Percentiles rank a stretch among this genome's conserved stretches.
Conservation (phyloP, 768 basidiomycete species). For the Termitomyces sp. region DNA sequence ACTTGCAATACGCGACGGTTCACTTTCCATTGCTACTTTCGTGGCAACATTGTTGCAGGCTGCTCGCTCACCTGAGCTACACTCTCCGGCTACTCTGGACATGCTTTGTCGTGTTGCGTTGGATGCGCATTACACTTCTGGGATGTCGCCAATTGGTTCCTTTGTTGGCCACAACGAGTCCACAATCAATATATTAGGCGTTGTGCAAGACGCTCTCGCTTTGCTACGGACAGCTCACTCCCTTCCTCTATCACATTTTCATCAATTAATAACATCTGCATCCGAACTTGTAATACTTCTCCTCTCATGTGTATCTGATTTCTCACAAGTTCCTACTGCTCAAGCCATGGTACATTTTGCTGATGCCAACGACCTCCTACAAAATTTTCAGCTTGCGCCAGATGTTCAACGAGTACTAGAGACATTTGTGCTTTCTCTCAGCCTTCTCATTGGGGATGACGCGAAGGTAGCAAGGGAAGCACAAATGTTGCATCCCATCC, state of each 20-base stretch:
- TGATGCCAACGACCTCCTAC: slow-evolving; percentile 51
- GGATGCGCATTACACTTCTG: slow-evolving; percentile 57
- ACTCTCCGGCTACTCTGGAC: slow-evolving; percentile 61
- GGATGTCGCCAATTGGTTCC: slow-evolving; percentile 47
- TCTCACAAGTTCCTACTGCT: slow-evolving; percentile 55
- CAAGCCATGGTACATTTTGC: slow-evolving; percentile 48
- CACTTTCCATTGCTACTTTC: slow-evolving; percentile 55
- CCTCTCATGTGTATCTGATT: slow-evolving; percentile 53
- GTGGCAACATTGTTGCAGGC: slow-evolving; percentile 64
- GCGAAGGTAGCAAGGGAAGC: slow-evolving; percentile 65
- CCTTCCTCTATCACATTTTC: slow-evolving; percentile 50
- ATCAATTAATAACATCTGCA: slow-evolving; percentile 52
- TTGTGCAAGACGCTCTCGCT: slow-evolving; percentile 55
- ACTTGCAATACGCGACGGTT: slow-evolving; percentile 47
- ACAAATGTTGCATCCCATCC: slow-evolving; percentile 63
- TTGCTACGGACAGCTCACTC: slow-evolving; percentile 54
- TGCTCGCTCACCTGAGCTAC: slow-evolving; percentile 58
- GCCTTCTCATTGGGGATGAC: slow-evolving; percentile 62
- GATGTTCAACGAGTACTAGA: slow-evolving; percentile 56
- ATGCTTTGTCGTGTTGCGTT: slow-evolving; percentile 63
- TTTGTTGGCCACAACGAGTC: slow-evolving; percentile 47
- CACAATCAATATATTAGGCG: slow-evolving; percentile 42
- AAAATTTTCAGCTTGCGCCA: slow-evolving; percentile 44
- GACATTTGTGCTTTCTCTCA: slow-evolving; percentile 51
- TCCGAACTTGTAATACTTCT: slow-evolving; percentile 62